phyloP scores from a whole-genome alignment of 306 rosid genomes.

The Sechiopsis laciniata region DNA sequence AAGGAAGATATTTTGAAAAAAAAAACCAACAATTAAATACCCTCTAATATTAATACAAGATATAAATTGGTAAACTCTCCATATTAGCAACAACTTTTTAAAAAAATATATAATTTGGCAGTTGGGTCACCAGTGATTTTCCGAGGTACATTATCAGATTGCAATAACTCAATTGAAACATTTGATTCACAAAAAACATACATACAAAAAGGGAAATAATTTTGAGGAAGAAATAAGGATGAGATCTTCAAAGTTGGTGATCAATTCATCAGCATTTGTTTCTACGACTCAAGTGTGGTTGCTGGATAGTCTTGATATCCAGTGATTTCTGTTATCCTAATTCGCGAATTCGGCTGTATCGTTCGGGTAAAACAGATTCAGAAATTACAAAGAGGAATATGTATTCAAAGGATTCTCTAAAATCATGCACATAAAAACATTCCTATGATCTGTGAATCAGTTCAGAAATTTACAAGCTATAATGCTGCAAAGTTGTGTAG shows the following conservation, averaged over 20 bases:
- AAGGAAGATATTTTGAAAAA: too few relatives aligned
- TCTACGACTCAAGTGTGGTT: slow-evolving; percentile 54
- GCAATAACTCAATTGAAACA: slow-evolving; percentile 13
- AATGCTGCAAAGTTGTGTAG: neutral
- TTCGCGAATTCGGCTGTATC: slow-evolving; percentile 80
- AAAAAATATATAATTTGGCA: neutral
- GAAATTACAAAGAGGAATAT: neutral
- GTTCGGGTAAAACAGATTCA: slow-evolving; percentile 1
- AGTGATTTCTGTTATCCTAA: slow-evolving; percentile 73
- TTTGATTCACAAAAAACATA: slow-evolving; percentile 12
- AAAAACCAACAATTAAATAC: too few relatives aligned
- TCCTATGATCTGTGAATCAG: neutral
- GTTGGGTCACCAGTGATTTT: neutral
- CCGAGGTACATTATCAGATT: slow-evolving; percentile 13
- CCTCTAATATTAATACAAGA: neutral
- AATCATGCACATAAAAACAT: neutral
- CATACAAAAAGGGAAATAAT: slow-evolving; percentile 29
- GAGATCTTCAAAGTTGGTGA: slow-evolving; percentile 7
- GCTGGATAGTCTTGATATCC: slow-evolving; percentile 89
- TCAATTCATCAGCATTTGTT: slow-evolving; percentile 1
- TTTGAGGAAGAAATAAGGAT: slow-evolving; percentile 22
- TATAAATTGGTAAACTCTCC: neutral
- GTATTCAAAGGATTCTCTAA: neutral
- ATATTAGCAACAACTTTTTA: neutral
- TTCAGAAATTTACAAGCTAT: neutral